A percentile compares a stretch with the other conserved stretches of the same genome.
phyloP scores from a whole-genome alignment of 352 stramenopile genomes.

The Globisporangium splendens region DNA sequence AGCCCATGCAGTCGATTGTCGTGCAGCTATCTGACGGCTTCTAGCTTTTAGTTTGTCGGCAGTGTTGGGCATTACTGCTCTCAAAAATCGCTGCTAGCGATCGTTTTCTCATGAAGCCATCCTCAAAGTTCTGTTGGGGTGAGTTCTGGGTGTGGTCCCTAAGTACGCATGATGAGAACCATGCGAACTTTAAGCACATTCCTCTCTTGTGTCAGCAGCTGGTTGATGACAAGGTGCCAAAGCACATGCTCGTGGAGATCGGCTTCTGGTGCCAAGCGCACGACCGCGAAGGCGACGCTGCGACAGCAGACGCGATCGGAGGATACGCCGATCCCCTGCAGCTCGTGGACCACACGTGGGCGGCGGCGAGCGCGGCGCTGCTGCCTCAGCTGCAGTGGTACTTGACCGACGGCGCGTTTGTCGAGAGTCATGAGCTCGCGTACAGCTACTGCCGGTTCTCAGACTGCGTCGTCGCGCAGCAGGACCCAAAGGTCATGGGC shows the following conservation, averaged over 20 bases:
- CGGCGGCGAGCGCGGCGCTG: constrained; percentile 15
- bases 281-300: constrained; percentile 8
- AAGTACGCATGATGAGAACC: too few species aligned
- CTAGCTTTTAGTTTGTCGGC: too few species aligned
- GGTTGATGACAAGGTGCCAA: too few species aligned
- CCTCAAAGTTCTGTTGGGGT: too few species aligned
- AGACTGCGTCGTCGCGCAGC: constrained; percentile 31
- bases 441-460: constrained; percentile 80
- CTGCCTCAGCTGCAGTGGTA: constrained; percentile 49
- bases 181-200: too few species aligned
- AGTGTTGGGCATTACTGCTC: too few species aligned
- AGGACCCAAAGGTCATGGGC: constrained; percentile 51
- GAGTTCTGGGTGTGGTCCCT: too few species aligned
- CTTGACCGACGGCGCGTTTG: constrained; percentile 43
- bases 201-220: too few species aligned
- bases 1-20: too few species aligned
- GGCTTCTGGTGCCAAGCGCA: constrained; percentile 42
- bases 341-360: constrained; percentile 56
- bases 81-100: too few species aligned
- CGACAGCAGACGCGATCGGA: constrained; percentile 6
- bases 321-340: constrained; percentile 35
- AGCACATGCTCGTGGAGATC: constrained; percentile 35
- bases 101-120: too few species aligned
- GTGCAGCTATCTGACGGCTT: too few species aligned
- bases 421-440: constrained; percentile 77